phyloP scores from a whole-genome alignment of 1,284 basidiomycete genomes.

The Hypsizygus ulmarius region DNA sequence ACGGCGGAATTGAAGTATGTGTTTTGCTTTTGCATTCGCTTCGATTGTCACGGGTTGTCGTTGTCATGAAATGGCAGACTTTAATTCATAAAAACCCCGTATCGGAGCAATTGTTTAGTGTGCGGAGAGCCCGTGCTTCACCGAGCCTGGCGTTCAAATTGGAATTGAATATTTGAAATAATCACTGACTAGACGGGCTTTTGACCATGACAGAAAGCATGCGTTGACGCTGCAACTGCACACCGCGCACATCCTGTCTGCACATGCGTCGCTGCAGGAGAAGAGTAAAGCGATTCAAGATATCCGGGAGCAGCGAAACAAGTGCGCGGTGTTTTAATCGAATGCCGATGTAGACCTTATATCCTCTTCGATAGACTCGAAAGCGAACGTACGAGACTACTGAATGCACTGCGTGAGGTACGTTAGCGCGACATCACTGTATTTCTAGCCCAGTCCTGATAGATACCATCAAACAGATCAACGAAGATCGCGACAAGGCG shows the following conservation, averaged over 20 bases:
- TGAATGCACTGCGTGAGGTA: slow-evolving; percentile 68
- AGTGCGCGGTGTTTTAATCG: slow-evolving; percentile 39
- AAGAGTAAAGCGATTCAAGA: slow-evolving; percentile 76
- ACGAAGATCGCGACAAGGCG: slow-evolving; percentile 77
- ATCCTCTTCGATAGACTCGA: slow-evolving; percentile 49
- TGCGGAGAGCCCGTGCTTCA: neutral
- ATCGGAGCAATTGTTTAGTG: neutral
- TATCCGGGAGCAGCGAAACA: slow-evolving; percentile 76
- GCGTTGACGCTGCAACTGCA: slow-evolving; percentile 76
- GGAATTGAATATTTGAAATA: too few relatives aligned
- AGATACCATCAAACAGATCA: slow-evolving; percentile 46
- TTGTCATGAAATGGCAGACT: neutral
- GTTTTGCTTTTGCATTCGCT: slow-evolving; percentile 11
- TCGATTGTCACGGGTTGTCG: neutral
- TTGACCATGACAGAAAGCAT: slow-evolving; percentile 57
- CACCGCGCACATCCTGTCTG: slow-evolving; percentile 81
- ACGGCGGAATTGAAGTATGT: slow-evolving; percentile 76
- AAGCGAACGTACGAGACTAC: slow-evolving; percentile 63
- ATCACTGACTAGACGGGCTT: too few relatives aligned
- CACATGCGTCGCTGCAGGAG: slow-evolving; percentile 71
- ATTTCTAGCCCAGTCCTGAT: neutral
- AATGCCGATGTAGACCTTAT: neutral
- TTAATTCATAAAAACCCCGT: neutral
- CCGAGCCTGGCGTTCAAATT: too few relatives aligned
- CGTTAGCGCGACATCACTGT: slow-evolving; percentile 14